These are phyloP conservation scores for Serendipita sp. DNA, from an alignment of 768 basidiomycete genomes.

Conservation along the genomic window DNA sequence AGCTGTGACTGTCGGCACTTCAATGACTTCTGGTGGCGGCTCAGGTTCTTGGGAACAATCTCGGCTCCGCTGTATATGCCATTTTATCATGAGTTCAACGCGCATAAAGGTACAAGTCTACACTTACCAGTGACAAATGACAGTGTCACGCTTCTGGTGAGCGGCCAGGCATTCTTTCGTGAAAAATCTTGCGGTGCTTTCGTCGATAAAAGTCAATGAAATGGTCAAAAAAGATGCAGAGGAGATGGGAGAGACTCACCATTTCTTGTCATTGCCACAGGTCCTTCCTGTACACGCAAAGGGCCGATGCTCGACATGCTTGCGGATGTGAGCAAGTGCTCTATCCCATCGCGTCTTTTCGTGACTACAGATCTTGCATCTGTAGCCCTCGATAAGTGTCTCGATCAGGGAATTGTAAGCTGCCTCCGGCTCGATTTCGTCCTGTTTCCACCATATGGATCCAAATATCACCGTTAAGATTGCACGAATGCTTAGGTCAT, in stretches of 20 bases:
- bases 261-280: background rate
- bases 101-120: too few species aligned
- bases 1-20: too few species aligned
- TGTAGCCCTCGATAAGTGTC: background rate
- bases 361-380: background rate
- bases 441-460: background rate
- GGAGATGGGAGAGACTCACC: too few species aligned
- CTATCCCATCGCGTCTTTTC: background rate
- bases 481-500: too few species aligned
- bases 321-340: background rate
- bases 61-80: too few species aligned
- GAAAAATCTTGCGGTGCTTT: background rate
- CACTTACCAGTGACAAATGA: background rate
- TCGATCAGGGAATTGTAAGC: background rate
- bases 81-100: too few species aligned
- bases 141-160: background rate
- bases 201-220: too few species aligned
- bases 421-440: background rate
- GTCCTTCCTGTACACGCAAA: background rate
- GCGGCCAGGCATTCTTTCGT: background rate
- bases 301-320: background rate
- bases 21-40: background rate
- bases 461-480: too few species aligned
- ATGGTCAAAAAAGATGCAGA: too few species aligned
- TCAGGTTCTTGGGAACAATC: background rate